These are phyloP conservation scores for Arthrocladium fulminans DNA, from an alignment of 2,329 filamentous ascomycete species.

Conservation along the genomic window DNA sequence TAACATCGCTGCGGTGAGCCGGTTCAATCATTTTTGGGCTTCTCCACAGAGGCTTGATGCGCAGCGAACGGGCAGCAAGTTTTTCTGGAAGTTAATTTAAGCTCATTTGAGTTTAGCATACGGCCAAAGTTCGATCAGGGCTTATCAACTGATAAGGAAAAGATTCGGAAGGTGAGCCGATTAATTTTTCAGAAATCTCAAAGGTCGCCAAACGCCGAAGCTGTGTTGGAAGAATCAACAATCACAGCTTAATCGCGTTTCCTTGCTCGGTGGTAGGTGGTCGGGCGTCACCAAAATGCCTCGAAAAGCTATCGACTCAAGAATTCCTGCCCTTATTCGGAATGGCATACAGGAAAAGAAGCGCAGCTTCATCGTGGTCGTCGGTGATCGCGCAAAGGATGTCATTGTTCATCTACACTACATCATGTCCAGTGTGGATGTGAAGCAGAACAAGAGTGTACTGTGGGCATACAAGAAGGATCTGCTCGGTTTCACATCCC, in stretches of 20 bases:
- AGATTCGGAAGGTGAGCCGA: constrained; percentile 13
- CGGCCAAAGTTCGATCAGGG: background rate
- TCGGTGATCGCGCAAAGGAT: constrained; percentile 90
- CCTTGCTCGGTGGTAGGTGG: constrained; percentile 5
- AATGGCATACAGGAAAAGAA: constrained; percentile 94
- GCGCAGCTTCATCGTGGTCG: constrained; percentile 93
- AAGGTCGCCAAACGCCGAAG: background rate
- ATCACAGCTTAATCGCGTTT: background rate
- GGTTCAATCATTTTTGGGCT: too few relatives aligned
- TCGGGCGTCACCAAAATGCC: constrained; percentile 26
- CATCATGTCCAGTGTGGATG: constrained; percentile 79
- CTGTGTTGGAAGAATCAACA: background rate
- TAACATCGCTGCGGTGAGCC: too few relatives aligned
- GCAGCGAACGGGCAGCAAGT: background rate
- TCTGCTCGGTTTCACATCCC: constrained; percentile 84
- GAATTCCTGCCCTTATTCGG: constrained; percentile 80
- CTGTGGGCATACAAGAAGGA: constrained; percentile 99
- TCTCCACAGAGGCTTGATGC: background rate
- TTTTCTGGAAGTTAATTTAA: background rate
- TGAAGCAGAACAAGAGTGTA: constrained; percentile 92
- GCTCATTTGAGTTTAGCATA: background rate
- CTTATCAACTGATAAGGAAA: constrained; percentile 1
- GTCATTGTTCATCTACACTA: constrained; percentile 92
- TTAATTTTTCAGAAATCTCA: constrained; percentile 14
- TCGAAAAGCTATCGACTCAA: constrained; percentile 62